Conservation (phyloP, 2,329 filamentous ascomycete genomes). For the Colletotrichum magnum region DNA sequence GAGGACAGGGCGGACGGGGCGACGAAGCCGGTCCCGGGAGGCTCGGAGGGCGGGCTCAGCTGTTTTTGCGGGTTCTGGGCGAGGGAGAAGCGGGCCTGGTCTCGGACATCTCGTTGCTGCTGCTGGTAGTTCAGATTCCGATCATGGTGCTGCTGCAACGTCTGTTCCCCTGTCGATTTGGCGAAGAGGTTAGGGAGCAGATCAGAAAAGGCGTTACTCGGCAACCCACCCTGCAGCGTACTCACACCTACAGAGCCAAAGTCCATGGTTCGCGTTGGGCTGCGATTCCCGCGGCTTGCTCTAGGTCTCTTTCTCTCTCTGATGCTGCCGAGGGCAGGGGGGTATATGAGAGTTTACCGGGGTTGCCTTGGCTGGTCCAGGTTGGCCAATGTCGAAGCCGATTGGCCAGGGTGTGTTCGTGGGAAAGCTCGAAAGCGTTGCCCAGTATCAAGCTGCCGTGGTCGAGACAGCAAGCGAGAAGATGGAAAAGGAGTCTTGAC, state of each 20-base stretch:
- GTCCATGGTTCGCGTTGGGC: conserved; percentile 7
- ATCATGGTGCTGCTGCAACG: neutral
- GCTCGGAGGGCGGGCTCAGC: neutral
- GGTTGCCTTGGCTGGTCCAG: no score
- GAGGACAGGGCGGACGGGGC: neutral
- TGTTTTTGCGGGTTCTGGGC: neutral
- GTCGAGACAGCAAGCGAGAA: no score
- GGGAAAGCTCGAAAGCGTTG: no score
- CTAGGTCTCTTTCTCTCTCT: neutral
- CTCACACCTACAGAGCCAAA: conserved; percentile 2
- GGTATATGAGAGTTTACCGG: conserved; percentile 6
- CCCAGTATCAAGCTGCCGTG: no score
- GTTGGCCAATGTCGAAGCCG: no score
- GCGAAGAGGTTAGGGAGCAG: neutral
- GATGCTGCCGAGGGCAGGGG: conserved; percentile 1
- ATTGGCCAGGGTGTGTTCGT: no score
- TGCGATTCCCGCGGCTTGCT: neutral
- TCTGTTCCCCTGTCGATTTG: neutral
- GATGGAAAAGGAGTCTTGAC: no score
- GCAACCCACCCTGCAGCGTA: conserved; percentile 26
- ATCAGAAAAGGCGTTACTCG: neutral
- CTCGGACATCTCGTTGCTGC: neutral
- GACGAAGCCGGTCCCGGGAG: neutral
- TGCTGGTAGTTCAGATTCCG: neutral
- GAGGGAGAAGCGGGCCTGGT: neutral